Base-by-base conservation (phyloP, 495 filamentous ascomycete genomes). In the Penicillium cosmopolitanum region DNA sequence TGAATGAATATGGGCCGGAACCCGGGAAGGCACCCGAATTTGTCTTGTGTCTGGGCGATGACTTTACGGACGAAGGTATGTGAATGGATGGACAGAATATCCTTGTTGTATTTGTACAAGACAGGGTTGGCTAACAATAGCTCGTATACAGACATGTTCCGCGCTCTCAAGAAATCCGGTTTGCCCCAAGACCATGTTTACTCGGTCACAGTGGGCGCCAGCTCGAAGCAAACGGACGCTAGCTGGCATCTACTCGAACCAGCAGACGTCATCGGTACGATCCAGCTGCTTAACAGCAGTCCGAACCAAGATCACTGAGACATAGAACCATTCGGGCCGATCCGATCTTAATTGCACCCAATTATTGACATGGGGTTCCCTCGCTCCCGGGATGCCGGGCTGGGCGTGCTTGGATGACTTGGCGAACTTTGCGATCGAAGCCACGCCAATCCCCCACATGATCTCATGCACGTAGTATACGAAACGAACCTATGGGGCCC, bases 11-110 rank as follows among this genome's bases (percentile, higher is more conserved):
- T 67, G 78, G 73, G 6, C 66, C 64, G 16, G 77, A 78, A 66
- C 77, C 80, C 57, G 63, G 77, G 61, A 69, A 82, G 48, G 70
- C 77, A 15, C 82, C 92, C 0, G 90, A 91, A 28, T 96, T 97
- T 62, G 86, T 94, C 25, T 76, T 97, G 40, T 98, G 95, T 67
- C 76, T 90, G 35, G 95, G 95, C 21, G 95, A 98, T 72, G 95
- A 98, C 65, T 95, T 93, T 58, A 98, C 95, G 11, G 95, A 98
- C 73, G 95, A 98, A 82, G 95, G 95, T 89, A 86, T 78, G 84
- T 50, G 5, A 21, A 16, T 8, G 11, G 4, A 16, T 9, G 12
- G 42, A 18, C n/a, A 6, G n/a, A 44, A 19, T 19, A n/a, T 9
- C 3, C n/a, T 25, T 28, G 4, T 16, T 36, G 36, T 1, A 38